A percentile compares a stretch with the other conserved stretches of the same genome.
Conservation (phyloP, 73 alveolate species). For the Paramecium sonneborni region DNA sequence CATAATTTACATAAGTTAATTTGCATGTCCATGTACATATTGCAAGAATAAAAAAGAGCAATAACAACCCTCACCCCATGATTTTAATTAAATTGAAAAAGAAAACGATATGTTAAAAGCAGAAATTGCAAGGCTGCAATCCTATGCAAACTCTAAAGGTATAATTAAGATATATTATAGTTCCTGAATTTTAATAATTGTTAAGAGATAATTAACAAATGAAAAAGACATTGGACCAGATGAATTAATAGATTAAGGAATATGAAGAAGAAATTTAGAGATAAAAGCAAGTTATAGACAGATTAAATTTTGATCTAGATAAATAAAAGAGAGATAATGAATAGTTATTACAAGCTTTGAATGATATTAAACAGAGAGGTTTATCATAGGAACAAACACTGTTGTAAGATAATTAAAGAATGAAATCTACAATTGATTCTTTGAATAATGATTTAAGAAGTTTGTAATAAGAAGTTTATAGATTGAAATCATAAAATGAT, state of each 20-base stretch:
- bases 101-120: not conserved
- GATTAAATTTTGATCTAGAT: conserved; percentile 31
- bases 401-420: conserved; percentile 12
- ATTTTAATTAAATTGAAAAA: not conserved
- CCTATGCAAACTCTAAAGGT: not conserved
- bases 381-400: not conserved
- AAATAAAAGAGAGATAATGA: conserved; percentile 15
- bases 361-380: not conserved
- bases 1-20: not conserved
- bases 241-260: conserved; percentile 9
- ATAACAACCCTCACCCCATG: not conserved
- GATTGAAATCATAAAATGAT: not conserved
- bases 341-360: not conserved
- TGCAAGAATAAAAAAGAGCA: not conserved
- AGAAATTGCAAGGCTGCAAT: not conserved
- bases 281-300: conserved; percentile 19
- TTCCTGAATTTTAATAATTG: not conserved
- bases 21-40: not conserved
- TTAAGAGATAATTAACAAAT: conserved; percentile 7
- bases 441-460: not conserved
- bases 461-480: not conserved
- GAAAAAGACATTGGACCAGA: conserved; percentile 8
- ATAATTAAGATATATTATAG: not conserved
- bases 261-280: conserved; percentile 27
- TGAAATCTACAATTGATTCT: conserved; percentile 9